Evolutionary conservation across 495 filamentous ascomycete species (phyloP).

Genomic region (Penicillium cinerascens): DNA sequence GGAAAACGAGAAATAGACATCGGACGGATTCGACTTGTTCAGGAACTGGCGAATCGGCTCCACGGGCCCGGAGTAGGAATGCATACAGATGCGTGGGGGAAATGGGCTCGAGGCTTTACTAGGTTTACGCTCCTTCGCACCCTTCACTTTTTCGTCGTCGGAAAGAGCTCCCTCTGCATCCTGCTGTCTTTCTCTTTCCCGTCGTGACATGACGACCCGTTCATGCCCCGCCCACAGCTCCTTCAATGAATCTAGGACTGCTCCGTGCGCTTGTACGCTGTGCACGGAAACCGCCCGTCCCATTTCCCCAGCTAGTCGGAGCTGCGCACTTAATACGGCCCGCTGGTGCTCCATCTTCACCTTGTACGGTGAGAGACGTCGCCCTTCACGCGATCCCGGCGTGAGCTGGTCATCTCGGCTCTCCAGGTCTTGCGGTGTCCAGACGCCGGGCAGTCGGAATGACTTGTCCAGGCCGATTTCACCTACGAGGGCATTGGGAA

Average conservation of each 20-base stretch:
- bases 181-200: slow-evolving; percentile 48
- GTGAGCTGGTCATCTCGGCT: slow-evolving; percentile 57
- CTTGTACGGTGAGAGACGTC: slow-evolving; percentile 65
- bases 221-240: slow-evolving; percentile 83
- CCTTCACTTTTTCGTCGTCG: slow-evolving; percentile 22
- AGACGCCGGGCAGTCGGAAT: slow-evolving; percentile 73
- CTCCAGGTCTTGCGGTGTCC: slow-evolving; percentile 51
- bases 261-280: slow-evolving; percentile 86
- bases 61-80: slow-evolving; percentile 84
- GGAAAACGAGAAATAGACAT: slow-evolving; percentile 88
- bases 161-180: slow-evolving; percentile 35
- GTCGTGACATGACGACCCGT: slow-evolving; percentile 60
- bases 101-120: slow-evolving; percentile 54
- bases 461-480: slow-evolving; percentile 85
- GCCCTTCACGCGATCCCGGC: slow-evolving; percentile 78
- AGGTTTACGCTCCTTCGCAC: neutral
- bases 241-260: slow-evolving; percentile 69
- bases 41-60: slow-evolving; percentile 77
- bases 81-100: slow-evolving; percentile 88
- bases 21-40: slow-evolving; percentile 66
- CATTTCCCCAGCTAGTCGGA: slow-evolving; percentile 81
- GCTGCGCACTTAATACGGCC: slow-evolving; percentile 70
- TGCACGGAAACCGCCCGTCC: slow-evolving; percentile 80
- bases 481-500: slow-evolving; percentile 72
- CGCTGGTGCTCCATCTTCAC: slow-evolving; percentile 79